Conservation (phyloP, 2,329 filamentous ascomycete genomes). For the Arthrobotrys musiformis region DNA sequence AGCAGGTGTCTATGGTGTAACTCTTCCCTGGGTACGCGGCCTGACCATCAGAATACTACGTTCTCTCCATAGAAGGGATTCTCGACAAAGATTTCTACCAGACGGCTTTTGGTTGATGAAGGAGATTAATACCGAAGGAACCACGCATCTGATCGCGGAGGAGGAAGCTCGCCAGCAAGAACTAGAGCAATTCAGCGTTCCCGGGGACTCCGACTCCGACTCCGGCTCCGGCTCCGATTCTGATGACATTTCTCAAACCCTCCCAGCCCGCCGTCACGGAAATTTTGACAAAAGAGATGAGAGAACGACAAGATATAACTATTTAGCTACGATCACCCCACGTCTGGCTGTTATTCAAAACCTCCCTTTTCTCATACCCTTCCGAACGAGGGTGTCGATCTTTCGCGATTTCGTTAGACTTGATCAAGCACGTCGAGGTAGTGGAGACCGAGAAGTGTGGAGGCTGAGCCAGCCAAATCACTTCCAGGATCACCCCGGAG, state of each 20-base stretch:
- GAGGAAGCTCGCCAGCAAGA: constrained; percentile 83
- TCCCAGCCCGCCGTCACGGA: constrained; percentile 73
- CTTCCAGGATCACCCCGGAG: constrained; percentile 61
- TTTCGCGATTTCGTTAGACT: constrained; percentile 91
- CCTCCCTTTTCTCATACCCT: constrained; percentile 97
- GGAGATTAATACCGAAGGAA: constrained; percentile 85
- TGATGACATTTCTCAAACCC: constrained; percentile 68
- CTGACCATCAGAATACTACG: constrained; percentile 64
- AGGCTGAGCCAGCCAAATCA: constrained; percentile 61
- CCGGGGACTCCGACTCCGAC: constrained; percentile 67
- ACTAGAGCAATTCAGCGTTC: constrained; percentile 73
- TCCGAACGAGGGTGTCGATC: constrained; percentile 87
- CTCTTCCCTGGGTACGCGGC: constrained; percentile 70
- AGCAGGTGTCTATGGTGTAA: constrained; percentile 82
- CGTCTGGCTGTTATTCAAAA: constrained; percentile 91
- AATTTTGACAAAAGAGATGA: constrained; percentile 72
- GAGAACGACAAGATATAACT: constrained; percentile 64
- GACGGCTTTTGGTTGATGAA: constrained; percentile 95
- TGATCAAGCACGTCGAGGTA: constrained; percentile 73
- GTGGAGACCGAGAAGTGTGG: constrained; percentile 31
- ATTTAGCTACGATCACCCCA: constrained; percentile 82
- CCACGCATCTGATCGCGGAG: constrained; percentile 83
- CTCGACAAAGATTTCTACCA: constrained; percentile 83
- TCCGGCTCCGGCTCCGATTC: constrained; percentile 63
- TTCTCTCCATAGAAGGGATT: constrained; percentile 91